Percentiles rank a stretch among this genome's conserved stretches.
phyloP scores from a whole-genome alignment of 371 early-diverging fungal genomes.

The Choanephora cucurbitarum region DNA sequence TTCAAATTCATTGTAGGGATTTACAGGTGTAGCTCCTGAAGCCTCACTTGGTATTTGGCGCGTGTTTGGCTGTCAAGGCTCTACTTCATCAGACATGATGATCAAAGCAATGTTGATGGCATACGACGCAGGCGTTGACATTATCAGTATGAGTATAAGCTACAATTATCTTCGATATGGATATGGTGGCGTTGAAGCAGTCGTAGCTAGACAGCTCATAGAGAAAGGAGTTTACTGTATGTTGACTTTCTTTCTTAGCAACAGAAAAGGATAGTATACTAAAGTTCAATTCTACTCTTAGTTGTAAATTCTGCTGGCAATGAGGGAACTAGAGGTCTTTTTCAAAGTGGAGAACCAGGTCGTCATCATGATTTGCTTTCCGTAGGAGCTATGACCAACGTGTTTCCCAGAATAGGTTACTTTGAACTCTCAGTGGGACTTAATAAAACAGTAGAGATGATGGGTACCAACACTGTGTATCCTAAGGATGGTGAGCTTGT shows the following conservation, averaged over 20 bases:
- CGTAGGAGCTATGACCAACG: neutral
- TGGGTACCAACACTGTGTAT: too few species aligned
- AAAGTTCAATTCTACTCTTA: too few species aligned
- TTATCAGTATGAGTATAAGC: conserved; percentile 71
- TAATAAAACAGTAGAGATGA: too few species aligned
- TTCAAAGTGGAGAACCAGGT: neutral
- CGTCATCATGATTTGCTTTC: neutral
- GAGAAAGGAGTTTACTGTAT: conserved; percentile 25
- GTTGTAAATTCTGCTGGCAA: conserved; percentile 9
- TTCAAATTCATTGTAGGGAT: too few species aligned
- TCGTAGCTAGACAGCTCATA: conserved; percentile 7
- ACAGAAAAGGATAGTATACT: too few species aligned
- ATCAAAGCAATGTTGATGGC: conserved; percentile 62
- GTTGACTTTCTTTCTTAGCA: too few species aligned
- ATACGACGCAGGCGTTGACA: conserved; percentile 51
- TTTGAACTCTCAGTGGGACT: too few species aligned
- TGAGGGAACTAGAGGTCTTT: neutral
- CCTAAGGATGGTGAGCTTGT: conserved; percentile 2
- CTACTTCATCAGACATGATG: conserved; percentile 53
- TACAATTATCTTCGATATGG: conserved; percentile 40
- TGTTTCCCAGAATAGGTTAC: neutral
- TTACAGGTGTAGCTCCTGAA: conserved; percentile 69
- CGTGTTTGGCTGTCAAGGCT: conserved; percentile 56
- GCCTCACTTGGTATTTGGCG: conserved; percentile 58
- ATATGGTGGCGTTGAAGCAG: conserved; percentile 18